Conservation (phyloP, 306 rosid species). For the Inga oerstediana region DNA sequence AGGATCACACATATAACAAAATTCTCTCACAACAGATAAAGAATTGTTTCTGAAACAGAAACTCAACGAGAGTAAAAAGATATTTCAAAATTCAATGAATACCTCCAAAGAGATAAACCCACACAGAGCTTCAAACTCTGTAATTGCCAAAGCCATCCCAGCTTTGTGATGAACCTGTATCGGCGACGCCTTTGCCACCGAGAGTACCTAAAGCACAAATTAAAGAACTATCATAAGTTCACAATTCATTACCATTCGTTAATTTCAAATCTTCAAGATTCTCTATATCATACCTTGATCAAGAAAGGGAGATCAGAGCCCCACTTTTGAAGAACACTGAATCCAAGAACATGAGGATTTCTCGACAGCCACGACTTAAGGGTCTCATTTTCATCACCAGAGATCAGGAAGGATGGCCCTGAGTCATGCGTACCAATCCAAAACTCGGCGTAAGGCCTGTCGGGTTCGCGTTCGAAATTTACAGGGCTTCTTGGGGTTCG, state of each 20-base stretch:
- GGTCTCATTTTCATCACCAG: conserved; percentile 6
- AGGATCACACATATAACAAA: neutral
- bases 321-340: conserved; percentile 58
- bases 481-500: conserved; percentile 28
- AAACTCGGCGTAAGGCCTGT: conserved; percentile 5
- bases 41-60: neutral
- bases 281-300: conserved; percentile 56
- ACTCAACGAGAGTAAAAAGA: neutral
- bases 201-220: conserved; percentile 53
- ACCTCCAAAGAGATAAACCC: conserved; percentile 68
- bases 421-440: conserved; percentile 84
- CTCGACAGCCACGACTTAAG: conserved; percentile 64
- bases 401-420: conserved; percentile 58
- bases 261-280: neutral
- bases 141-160: conserved; percentile 76
- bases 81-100: neutral
- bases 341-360: conserved; percentile 61
- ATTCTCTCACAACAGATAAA: no score
- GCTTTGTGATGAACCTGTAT: conserved; percentile 91
- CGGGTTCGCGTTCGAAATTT: conserved; percentile 50
- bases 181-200: conserved; percentile 68
- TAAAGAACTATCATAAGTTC: neutral
- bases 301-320: conserved; percentile 68
- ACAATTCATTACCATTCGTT: neutral
- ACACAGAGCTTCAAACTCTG: conserved; percentile 74